phyloP scores from a whole-genome alignment of 2,329 filamentous ascomycete genomes.

The Alternaria hordeiaustralica region DNA sequence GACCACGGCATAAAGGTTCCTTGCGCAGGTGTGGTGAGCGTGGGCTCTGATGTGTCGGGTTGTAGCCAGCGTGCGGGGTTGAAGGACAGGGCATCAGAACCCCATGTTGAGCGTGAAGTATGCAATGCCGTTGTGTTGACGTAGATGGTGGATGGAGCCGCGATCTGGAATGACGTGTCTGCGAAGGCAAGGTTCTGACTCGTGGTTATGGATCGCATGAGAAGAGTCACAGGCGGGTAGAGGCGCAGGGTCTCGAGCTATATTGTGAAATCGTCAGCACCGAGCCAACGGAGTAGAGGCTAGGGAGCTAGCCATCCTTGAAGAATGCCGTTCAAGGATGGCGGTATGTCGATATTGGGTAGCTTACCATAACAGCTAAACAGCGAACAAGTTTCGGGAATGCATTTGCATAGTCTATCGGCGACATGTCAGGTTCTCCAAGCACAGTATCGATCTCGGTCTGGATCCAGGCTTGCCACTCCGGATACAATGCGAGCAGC shows the following conservation, averaged over 20 bases:
- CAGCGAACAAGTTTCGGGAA: conserved; percentile 1
- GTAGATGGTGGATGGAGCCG: neutral
- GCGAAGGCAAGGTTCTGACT: neutral
- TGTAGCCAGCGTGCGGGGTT: neutral
- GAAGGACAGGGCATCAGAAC: neutral
- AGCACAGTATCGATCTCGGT: conserved; percentile 54
- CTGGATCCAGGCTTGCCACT: conserved; percentile 59
- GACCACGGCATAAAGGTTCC: conserved; percentile 19
- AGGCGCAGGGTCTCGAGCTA: conserved; percentile 38
- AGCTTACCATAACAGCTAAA: conserved; percentile 5
- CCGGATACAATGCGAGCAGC: conserved; percentile 54
- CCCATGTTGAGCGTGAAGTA: conserved; percentile 1
- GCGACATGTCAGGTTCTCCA: neutral
- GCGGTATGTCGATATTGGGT: neutral
- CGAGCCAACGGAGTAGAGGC: neutral
- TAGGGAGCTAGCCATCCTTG: neutral
- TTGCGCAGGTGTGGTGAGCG: neutral
- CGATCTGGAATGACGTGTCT: neutral
- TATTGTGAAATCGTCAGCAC: neutral
- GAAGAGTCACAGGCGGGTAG: conserved; percentile 14
- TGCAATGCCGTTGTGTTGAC: conserved; percentile 13
- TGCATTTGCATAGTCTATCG: neutral
- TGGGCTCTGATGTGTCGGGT: neutral
- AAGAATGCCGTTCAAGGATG: neutral
- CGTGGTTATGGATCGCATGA: conserved; percentile 2